Evolutionary conservation across 163 green algal genomes (phyloP), one percentile per base, ranked within the genome.

Genomic region (Scenedesmus sp.): DNA sequence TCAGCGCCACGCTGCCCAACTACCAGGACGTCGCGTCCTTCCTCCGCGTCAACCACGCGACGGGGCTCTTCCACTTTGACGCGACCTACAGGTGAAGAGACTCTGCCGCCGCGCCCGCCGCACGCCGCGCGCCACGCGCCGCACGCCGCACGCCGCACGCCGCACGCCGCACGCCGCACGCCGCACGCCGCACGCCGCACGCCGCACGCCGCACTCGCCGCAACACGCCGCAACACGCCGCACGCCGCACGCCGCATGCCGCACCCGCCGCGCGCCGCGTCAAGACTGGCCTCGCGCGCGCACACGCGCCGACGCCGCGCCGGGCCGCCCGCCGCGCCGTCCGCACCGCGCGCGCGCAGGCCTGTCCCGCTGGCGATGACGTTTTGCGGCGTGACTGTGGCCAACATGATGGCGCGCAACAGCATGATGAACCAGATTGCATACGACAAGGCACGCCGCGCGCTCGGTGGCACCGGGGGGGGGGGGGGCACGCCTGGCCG

Each of bases 1-100:
- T 99, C 34, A 97, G 91, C 2, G 96, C 96, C 39, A 99, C 96
- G 0, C 91, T 99, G 57, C 96, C 96, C 56, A 99, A 99, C 88
- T 97, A 98, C 87, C 84, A 90, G 60, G 95, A 98, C 81, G 94
- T 98, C 56, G 94, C 83, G 0, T 63, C 78, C 13, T 98, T 98
- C 81, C 88, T 98, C 31, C 89, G 83, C 29, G 44, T 81, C 70
- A 82, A 64, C 56, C 7, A 58, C 31, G 42, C 64, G 20, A 88
- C 66, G 15, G 96, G 96, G 36, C 86, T 99, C 11, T 99, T 99
- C 86, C 91, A 97, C 80, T 99, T 99, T 90, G 96, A 98, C 64
- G 88, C 91, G 50, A 91, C 84, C 33, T 99, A 96, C 89, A 89
- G 94, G 51, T 94, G 91, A 1, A 92, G 97, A n/a, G n/a, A n/a